phyloP scores from a whole-genome alignment of 2,329 filamentous ascomycete species.

The Xylariaceae sp. region DNA sequence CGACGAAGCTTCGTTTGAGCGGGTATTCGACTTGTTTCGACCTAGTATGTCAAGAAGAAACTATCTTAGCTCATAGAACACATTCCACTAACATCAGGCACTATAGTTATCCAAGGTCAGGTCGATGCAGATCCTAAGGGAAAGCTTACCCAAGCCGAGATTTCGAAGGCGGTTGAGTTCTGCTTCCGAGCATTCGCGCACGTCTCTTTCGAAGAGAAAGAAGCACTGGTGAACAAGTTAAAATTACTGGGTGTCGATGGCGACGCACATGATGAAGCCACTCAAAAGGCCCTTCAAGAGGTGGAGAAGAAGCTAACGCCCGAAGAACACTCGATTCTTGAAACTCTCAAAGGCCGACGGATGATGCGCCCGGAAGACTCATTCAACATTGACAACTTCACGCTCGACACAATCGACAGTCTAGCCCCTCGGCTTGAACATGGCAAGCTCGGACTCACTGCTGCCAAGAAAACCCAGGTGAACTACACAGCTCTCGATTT shows the following conservation, averaged over 20 bases:
- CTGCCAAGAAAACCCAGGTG: too few species aligned
- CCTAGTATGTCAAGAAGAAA: background rate
- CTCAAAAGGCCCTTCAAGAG: background rate
- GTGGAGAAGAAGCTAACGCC: background rate
- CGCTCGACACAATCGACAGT: background rate
- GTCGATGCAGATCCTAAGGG: background rate
- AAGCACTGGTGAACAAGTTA: too few species aligned
- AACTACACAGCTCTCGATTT: too few species aligned
- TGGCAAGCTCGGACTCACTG: background rate
- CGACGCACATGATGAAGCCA: too few species aligned
- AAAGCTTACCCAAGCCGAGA: background rate
- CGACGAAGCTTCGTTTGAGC: background rate
- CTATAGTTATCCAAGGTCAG: background rate
- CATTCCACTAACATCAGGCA: background rate
- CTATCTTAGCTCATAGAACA: background rate
- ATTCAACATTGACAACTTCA: background rate
- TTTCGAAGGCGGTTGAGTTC: background rate
- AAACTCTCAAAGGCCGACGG: background rate
- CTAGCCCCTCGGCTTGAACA: background rate
- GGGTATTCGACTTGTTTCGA: background rate
- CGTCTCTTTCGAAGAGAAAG: too few species aligned
- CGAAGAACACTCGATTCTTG: background rate
- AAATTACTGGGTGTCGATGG: too few species aligned
- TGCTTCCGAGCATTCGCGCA: too few species aligned
- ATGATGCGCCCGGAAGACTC: background rate